These are phyloP conservation scores for Komagataella pastoris DNA, from an alignment of 805 yeast genomes.

Conservation along the genomic window DNA sequence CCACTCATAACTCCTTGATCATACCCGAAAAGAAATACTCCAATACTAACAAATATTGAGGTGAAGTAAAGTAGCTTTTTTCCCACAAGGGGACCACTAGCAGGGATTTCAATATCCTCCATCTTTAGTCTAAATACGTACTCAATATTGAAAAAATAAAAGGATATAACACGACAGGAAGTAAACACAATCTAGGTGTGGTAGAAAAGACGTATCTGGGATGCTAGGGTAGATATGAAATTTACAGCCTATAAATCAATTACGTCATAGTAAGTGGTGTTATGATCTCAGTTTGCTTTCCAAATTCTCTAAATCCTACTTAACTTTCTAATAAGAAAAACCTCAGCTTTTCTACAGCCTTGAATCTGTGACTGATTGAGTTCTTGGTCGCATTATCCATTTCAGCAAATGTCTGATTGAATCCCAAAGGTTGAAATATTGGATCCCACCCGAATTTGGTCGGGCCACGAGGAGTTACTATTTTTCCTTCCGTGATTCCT, in stretches of 20 bases:
- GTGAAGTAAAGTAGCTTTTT: constrained; percentile 22
- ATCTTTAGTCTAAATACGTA: neutral
- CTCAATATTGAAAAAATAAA: neutral
- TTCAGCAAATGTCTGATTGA: constrained; percentile 72
- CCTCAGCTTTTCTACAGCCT: constrained; percentile 64
- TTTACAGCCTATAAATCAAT: neutral
- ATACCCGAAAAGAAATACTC: constrained; percentile 63
- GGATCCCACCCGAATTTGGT: constrained; percentile 92
- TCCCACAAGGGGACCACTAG: constrained; percentile 16
- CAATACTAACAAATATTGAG: constrained; percentile 48
- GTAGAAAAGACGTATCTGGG: neutral
- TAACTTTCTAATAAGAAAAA: constrained; percentile 26
- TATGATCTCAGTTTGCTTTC: neutral
- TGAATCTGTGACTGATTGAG: constrained; percentile 74
- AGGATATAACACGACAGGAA: neutral
- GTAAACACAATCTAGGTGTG: neutral
- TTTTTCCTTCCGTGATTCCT: constrained; percentile 71
- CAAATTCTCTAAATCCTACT: neutral
- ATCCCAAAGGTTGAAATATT: constrained; percentile 73
- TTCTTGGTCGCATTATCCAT: constrained; percentile 71
- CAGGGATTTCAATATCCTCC: constrained; percentile 3
- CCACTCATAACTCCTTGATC: constrained; percentile 91
- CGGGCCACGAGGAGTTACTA: constrained; percentile 71
- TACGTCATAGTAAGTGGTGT: neutral
- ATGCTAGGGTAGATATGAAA: neutral